Evolutionary conservation across 371 early-diverging fungal genomes (phyloP).

Genomic region (Basidiobolus meristosporus): DNA sequence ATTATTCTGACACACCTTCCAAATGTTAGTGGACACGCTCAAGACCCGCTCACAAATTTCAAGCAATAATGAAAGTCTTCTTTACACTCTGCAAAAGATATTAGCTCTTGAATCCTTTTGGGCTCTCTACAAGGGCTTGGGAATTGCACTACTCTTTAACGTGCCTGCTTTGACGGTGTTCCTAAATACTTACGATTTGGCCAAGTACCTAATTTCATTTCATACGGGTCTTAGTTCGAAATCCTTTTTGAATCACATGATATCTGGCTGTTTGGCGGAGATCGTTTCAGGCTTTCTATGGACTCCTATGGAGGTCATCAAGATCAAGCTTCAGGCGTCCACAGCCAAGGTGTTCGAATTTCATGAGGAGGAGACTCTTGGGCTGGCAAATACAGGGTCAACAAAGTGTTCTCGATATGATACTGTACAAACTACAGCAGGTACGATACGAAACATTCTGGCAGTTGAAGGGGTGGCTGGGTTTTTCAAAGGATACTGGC

Average conservation of each 20-base stretch:
- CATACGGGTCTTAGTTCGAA: conserved; percentile 1
- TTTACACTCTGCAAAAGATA: not conserved
- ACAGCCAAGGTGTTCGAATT: no score
- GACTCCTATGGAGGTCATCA: conserved; percentile 76
- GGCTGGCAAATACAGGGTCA: no score
- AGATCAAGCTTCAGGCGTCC: conserved; percentile 53
- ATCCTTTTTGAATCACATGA: conserved; percentile 17
- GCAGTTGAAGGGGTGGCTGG: conserved; percentile 34
- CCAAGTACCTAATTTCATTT: conserved; percentile 20
- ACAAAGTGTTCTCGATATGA: no score
- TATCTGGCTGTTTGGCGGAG: conserved; percentile 32
- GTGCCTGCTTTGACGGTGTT: conserved; percentile 59
- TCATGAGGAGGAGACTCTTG: no score
- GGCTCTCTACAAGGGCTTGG: conserved; percentile 35
- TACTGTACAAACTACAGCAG: no score
- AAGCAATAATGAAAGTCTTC: no score
- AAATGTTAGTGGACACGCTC: no score
- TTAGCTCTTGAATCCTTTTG: not conserved
- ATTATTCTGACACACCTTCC: no score
- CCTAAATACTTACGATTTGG: conserved; percentile 43
- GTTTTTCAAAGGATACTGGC: conserved; percentile 52
- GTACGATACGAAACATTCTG: no score
- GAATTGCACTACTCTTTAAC: conserved; percentile 41
- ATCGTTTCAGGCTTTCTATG: conserved; percentile 26
- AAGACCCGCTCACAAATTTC: no score